Base-by-base conservation (phyloP, 164 flowering plant species). In the Annona cherimola region DNA sequence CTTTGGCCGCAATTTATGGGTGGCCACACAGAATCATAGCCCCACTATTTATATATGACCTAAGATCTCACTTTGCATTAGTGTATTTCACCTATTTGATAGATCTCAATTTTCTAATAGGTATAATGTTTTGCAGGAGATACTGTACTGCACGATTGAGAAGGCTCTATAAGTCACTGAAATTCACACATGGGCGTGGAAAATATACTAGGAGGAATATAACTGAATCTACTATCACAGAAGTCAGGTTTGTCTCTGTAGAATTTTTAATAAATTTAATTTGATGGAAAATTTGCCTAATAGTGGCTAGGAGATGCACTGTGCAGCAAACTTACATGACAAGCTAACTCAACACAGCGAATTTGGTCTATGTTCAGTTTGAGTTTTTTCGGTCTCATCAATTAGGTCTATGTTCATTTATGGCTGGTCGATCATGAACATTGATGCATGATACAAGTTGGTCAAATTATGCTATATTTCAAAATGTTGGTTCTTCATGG, bases 141-240 rank as follows among this genome's bases (percentile, higher is more conserved):
- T 95, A 95, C 73, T 95, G 99, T 80, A 85, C 97, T 4, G 97
- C 99, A n/a, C 85, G 99, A 8, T 76, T 95, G 81, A 81, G 98
- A 80, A 86, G 99, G 80, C 74, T 95, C 72, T 95, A 93, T 72
- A 95, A 90, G 70, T 92, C 99, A 0, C 76, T 95, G 84, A 95
- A 95, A 81, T 91, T 95, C 71, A 95, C 96, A 2, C 99, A 95
- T 82, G 99, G 99, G 35, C 94, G 96, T 73, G 96, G 96, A 35
- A 91, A 85, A 79, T 95, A 95, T 76, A 81, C 78, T 4, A 79
- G 78, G 54, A 81, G 79, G 71, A 76, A 88, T 59, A 84, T 95
- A 9, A 81, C 83, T 4, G 92, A 88, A 71, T 76, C 92, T 9
- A 84, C 87, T 3, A 91, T 95, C 55, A 91, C 94, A 55, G 99